Percentiles rank a stretch among this genome's conserved stretches.
Evolutionary conservation across 2,329 filamentous ascomycete species (phyloP).

Genomic region (Cladosporium sp.): DNA sequence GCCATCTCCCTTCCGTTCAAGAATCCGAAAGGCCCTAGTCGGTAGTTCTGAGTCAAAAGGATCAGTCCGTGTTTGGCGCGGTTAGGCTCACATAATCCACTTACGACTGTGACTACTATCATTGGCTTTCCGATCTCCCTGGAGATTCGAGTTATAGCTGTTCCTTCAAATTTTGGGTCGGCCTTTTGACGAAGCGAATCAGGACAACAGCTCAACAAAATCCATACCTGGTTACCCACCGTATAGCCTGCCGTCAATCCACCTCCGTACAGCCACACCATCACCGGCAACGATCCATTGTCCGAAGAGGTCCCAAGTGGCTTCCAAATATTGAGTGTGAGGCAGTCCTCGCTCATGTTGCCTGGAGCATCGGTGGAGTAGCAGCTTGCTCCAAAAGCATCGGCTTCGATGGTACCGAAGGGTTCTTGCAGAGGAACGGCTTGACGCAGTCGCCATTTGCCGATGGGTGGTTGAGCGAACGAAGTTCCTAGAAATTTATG

Average conservation of each 20-base stretch:
- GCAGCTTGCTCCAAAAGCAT: conserved; percentile 1
- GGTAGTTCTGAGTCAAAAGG: conserved; percentile 33
- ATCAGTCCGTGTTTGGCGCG: conserved; percentile 19
- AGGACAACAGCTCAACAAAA: too few species aligned
- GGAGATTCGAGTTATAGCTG: neutral
- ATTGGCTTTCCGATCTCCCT: conserved; percentile 18
- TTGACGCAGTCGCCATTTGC: conserved; percentile 1
- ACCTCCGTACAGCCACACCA: too few species aligned
- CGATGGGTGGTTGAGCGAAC: too few species aligned
- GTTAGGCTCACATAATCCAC: neutral
- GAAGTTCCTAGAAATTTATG: neutral
- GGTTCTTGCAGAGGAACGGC: neutral
- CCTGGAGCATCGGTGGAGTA: neutral
- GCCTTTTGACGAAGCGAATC: too few species aligned
- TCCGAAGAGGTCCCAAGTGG: neutral
- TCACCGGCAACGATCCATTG: neutral
- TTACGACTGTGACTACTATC: conserved; percentile 21
- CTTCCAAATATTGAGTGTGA: conserved; percentile 51
- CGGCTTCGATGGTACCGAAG: neutral
- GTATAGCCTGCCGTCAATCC: too few species aligned
- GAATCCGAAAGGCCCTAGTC: conserved; percentile 29
- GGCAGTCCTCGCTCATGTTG: conserved; percentile 47
- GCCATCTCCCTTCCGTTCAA: conserved; percentile 17
- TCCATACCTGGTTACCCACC: too few species aligned
- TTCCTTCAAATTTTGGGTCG: too few species aligned